Conservation (phyloP, 2,329 filamentous ascomycete genomes). For the Xylaria sp. region DNA sequence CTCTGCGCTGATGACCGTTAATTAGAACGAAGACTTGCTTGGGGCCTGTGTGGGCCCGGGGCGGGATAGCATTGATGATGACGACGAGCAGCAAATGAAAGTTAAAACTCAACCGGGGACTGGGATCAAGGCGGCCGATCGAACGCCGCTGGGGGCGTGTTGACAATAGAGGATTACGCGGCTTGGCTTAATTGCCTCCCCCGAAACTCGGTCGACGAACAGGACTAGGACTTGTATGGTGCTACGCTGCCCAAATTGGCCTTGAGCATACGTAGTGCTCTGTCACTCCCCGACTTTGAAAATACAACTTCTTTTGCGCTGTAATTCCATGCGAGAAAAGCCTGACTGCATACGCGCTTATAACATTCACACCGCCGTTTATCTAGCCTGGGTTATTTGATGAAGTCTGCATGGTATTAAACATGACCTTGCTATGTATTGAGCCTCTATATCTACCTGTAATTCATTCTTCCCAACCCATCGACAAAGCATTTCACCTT, state of each 20-base stretch:
- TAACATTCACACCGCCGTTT: conserved; percentile 1
- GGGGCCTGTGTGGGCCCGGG: neutral
- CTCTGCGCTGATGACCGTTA: neutral
- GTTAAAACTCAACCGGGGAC: conserved; percentile 10
- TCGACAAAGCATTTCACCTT: neutral
- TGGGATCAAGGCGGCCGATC: neutral
- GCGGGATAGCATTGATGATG: conserved; percentile 14
- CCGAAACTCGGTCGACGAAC: conserved; percentile 1
- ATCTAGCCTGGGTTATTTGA: neutral
- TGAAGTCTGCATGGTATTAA: neutral
- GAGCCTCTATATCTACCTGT: neutral
- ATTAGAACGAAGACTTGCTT: neutral
- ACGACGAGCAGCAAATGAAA: conserved; percentile 10
- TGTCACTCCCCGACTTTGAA: neutral
- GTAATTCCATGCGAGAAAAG: neutral
- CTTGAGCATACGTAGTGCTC: neutral
- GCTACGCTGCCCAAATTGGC: neutral
- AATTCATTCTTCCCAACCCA: neutral
- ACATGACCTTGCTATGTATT: neutral
- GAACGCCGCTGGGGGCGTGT: neutral
- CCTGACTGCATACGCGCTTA: conserved; percentile 9
- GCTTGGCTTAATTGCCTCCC: conserved; percentile 4
- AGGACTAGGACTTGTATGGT: neutral
- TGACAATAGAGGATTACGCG: conserved; percentile 21
- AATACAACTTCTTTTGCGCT: neutral